These are phyloP conservation scores for Cryptococcus maquisensis DNA, from an alignment of 1,284 basidiomycete genomes.

Conservation along the genomic window DNA sequence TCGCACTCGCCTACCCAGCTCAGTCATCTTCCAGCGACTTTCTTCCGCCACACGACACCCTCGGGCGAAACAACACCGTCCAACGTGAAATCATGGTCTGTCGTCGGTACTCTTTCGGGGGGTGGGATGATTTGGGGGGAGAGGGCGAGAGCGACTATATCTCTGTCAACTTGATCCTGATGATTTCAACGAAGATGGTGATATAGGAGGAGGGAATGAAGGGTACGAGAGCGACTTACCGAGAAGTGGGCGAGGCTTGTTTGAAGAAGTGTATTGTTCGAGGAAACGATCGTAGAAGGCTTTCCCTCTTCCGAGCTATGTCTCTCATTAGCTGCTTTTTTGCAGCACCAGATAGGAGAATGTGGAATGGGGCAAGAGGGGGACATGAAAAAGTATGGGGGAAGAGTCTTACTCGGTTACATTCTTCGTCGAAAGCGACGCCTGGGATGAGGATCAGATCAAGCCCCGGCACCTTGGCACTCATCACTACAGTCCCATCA, in stretches of 20 bases:
- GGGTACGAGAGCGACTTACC: constrained; percentile 17
- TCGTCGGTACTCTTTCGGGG: constrained; percentile 31
- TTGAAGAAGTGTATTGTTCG: constrained; percentile 22
- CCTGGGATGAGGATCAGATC: constrained; percentile 47
- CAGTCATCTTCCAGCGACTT: too few relatives aligned
- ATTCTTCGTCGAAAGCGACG: constrained; percentile 43
- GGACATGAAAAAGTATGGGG: not conserved
- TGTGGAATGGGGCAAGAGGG: not conserved
- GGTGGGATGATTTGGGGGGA: constrained; percentile 34
- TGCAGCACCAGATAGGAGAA: not conserved
- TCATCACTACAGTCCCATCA: constrained; percentile 19
- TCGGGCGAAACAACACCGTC: constrained; percentile 39
- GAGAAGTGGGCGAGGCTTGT: constrained; percentile 29
- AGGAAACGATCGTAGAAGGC: constrained; percentile 48
- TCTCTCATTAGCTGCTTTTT: not conserved
- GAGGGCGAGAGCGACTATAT: constrained; percentile 43
- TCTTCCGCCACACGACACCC: constrained; percentile 31
- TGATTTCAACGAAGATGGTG: not conserved
- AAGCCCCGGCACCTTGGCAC: constrained; percentile 18
- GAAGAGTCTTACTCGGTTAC: constrained; percentile 36
- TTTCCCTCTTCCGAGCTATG: constrained; percentile 47
- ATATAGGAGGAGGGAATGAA: not conserved
- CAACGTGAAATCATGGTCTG: constrained; percentile 33
- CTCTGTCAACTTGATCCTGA: not conserved
- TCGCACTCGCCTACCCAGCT: too few relatives aligned